These are phyloP conservation scores for Acacia concinna DNA, from an alignment of 331 rosid species.

Conservation along the genomic window DNA sequence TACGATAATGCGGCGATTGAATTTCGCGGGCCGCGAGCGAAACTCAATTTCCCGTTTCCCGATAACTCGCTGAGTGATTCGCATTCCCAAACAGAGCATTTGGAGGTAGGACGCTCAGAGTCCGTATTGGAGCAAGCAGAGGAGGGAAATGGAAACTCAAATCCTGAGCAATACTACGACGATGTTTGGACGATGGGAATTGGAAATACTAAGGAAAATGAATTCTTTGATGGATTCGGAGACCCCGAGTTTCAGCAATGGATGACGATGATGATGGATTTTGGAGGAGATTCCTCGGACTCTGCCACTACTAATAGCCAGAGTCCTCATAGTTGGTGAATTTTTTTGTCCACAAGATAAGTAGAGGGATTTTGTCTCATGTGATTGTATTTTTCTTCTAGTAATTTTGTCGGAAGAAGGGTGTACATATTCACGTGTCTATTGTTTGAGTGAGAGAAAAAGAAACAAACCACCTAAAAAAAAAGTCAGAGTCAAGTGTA, in stretches of 20 bases:
- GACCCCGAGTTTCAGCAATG: slow-evolving; percentile 54
- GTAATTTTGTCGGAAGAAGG: background rate
- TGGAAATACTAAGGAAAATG: slow-evolving; percentile 34
- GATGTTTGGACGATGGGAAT: slow-evolving; percentile 7
- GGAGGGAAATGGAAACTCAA: slow-evolving; percentile 19
- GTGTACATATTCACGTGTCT: background rate
- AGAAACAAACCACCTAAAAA: background rate
- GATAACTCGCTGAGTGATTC: slow-evolving; percentile 43
- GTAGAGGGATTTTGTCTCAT: background rate
- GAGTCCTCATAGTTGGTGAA: slow-evolving; percentile 13
- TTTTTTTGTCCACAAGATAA: background rate
- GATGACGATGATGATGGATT: slow-evolving; percentile 47
- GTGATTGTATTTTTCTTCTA: background rate
- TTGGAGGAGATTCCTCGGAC: slow-evolving; percentile 49
- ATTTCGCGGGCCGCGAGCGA: slow-evolving; percentile 73
- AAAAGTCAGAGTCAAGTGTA: background rate
- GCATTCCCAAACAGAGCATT: background rate
- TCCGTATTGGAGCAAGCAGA: background rate
- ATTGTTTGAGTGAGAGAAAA: background rate
- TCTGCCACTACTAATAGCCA: slow-evolving; percentile 41
- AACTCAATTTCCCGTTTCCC: slow-evolving; percentile 58
- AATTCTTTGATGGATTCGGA: slow-evolving; percentile 47
- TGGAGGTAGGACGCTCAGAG: background rate
- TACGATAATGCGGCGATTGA: slow-evolving; percentile 73
- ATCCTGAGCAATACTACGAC: background rate